phyloP scores from a whole-genome alignment of 345 rosid genomes.

The Ceriops zippeliana region DNA sequence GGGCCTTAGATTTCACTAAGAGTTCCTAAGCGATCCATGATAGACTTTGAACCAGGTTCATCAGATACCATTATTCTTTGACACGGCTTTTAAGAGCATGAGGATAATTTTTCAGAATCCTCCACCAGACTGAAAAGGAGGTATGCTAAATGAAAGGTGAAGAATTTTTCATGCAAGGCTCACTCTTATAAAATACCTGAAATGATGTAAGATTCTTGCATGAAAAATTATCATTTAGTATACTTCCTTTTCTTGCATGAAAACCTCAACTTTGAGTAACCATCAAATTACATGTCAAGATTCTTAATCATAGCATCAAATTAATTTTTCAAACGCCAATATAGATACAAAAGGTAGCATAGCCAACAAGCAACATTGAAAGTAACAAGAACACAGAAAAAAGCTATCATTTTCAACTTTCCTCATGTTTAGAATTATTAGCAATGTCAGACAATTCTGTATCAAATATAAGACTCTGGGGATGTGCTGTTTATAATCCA shows the following conservation, averaged over 20 bases:
- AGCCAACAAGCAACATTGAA: neutral
- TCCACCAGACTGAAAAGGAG: neutral
- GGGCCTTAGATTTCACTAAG: too few species aligned
- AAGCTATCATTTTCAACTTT: neutral
- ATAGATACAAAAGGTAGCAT: neutral
- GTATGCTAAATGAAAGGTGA: neutral
- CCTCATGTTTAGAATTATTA: neutral
- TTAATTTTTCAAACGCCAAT: constrained; percentile 1
- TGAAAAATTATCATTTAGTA: too few species aligned
- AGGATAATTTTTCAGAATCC: too few species aligned
- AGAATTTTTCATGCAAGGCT: neutral
- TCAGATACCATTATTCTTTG: too few species aligned
- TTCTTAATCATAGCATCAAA: neutral
- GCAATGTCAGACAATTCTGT: neutral
- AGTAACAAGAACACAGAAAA: neutral
- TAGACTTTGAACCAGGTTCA: too few species aligned
- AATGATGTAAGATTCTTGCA: neutral
- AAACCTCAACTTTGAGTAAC: neutral
- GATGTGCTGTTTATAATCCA: neutral
- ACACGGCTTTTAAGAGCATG: too few species aligned
- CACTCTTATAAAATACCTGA: neutral
- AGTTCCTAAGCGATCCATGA: too few species aligned
- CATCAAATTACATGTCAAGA: neutral
- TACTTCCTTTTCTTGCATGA: too few species aligned
- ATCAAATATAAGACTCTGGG: neutral